A percentile compares a stretch with the other conserved stretches of the same genome.
Evolutionary conservation across 495 filamentous ascomycete genomes (phyloP).

Genomic region (Saxophila tyrrhenica): DNA sequence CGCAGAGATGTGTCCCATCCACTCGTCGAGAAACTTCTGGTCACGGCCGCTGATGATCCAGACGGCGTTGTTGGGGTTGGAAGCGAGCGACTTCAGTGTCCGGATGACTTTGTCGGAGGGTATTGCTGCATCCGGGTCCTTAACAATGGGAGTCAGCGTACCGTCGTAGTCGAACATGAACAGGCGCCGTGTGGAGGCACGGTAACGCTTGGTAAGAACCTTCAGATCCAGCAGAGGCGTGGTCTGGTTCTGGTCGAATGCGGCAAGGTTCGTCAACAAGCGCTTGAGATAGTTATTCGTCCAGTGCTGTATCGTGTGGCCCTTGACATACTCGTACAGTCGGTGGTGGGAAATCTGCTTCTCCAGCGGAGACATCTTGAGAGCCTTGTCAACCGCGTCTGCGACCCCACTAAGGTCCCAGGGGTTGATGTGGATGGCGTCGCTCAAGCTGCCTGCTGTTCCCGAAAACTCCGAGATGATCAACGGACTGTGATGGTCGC

Average conservation of each 20-base stretch:
- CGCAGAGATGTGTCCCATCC: constrained; percentile 73
- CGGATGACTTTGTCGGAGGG: constrained; percentile 71
- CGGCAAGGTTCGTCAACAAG: constrained; percentile 65
- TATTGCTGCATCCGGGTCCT: constrained; percentile 74
- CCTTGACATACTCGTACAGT: constrained; percentile 73
- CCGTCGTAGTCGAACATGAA: constrained; percentile 99
- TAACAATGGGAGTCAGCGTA: constrained; percentile 91
- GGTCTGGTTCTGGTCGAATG: constrained; percentile 57
- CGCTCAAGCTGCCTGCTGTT: constrained; percentile 71
- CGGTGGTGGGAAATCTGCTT: constrained; percentile 46
- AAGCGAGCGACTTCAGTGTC: constrained; percentile 65
- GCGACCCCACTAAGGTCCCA: constrained; percentile 80
- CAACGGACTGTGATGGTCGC: constrained; percentile 67
- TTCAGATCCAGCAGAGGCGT: constrained; percentile 72
- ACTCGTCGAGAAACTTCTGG: constrained; percentile 73
- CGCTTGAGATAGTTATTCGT: constrained; percentile 62
- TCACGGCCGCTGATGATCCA: constrained; percentile 97
- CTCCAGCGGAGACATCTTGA: constrained; percentile 56
- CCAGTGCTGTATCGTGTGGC: constrained; percentile 74
- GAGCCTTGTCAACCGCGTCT: constrained; percentile 61
- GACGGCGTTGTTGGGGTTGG: constrained; percentile 72
- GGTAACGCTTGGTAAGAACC: constrained; percentile 58
- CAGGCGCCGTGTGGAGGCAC: constrained; percentile 57
- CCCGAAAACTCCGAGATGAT: constrained; percentile 95
- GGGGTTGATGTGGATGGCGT: constrained; percentile 88